A percentile compares a stretch with the other conserved stretches of the same genome.
These are phyloP conservation scores for Prunus mira DNA, from an alignment of 306 rosid genomes.

Conservation along the genomic window DNA sequence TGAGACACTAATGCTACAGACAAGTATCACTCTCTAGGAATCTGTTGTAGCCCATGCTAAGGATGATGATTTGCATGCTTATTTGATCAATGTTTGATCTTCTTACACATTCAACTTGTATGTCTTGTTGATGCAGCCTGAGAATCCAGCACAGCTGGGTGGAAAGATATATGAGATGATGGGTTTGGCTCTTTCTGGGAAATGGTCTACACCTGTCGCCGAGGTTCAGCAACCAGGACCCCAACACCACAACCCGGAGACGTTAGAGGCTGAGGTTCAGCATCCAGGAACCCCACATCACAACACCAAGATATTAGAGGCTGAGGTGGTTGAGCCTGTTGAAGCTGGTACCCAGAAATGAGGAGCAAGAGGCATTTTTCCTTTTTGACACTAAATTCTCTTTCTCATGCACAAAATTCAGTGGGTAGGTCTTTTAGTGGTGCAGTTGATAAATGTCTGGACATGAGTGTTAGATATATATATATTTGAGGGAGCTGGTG, in stretches of 20 bases:
- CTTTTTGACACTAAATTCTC: neutral
- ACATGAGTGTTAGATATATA: neutral
- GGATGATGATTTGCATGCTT: neutral
- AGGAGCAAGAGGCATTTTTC: constrained; percentile 8
- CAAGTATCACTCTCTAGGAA: neutral
- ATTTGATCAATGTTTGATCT: neutral
- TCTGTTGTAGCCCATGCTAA: neutral
- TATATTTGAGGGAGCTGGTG: neutral
- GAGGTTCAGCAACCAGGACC: constrained; percentile 37
- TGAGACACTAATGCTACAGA: neutral
- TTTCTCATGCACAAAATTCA: neutral
- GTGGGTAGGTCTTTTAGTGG: neutral
- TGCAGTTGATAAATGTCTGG: neutral
- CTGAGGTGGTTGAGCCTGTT: constrained; percentile 57
- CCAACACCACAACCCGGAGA: constrained; percentile 19
- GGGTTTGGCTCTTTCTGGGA: constrained; percentile 76
- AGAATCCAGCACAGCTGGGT: constrained; percentile 92
- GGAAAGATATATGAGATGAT: constrained; percentile 96
- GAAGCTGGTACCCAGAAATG: constrained; percentile 59
- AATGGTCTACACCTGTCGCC: constrained; percentile 47
- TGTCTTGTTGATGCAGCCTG: constrained; percentile 65
- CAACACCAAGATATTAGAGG: constrained; percentile 25
- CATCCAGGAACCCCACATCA: constrained; percentile 26
- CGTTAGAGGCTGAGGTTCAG: constrained; percentile 35
- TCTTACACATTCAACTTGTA: neutral